These are phyloP conservation scores for Cordyceps cateniannulata DNA, from an alignment of 2,329 filamentous ascomycete genomes.

Conservation along the genomic window DNA sequence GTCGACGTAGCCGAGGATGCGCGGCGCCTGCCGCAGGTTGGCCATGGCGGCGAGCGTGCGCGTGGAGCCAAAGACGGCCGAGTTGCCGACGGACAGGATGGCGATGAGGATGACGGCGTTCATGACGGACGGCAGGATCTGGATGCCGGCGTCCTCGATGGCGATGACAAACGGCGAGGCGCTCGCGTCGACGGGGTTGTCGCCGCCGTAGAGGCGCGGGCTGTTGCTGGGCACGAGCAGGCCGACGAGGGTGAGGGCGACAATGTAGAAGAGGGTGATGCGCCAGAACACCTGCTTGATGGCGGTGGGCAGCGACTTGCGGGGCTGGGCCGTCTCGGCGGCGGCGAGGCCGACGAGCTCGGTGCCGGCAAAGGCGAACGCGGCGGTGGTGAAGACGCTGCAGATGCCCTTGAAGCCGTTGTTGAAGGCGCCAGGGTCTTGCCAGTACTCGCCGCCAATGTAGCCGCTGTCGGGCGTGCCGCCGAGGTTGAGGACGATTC, in stretches of 20 bases:
- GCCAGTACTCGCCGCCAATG: constrained; percentile 68
- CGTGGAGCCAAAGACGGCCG: constrained; percentile 75
- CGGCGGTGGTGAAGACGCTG: constrained; percentile 61
- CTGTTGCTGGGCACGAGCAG: constrained; percentile 61
- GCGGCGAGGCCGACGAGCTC: constrained; percentile 64
- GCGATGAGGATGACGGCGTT: constrained; percentile 81
- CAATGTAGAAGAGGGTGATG: constrained; percentile 75
- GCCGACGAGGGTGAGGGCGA: constrained; percentile 68
- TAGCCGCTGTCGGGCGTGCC: constrained; percentile 62
- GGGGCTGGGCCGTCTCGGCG: constrained; percentile 62
- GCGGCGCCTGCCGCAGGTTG: constrained; percentile 71
- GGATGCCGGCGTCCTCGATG: constrained; percentile 70
- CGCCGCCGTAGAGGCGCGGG: constrained; percentile 26
- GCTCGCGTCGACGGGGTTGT: constrained; percentile 40
- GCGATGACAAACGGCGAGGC: constrained; percentile 83
- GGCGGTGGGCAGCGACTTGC: constrained; percentile 68
- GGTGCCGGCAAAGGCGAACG: constrained; percentile 62
- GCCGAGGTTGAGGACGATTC: constrained; percentile 70
- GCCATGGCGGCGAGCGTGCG: constrained; percentile 77
- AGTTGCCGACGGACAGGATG: constrained; percentile 80
- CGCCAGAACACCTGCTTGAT: constrained; percentile 87
- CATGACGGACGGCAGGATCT: constrained; percentile 71
- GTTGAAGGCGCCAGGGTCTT: constrained; percentile 68
- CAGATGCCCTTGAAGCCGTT: constrained; percentile 70
- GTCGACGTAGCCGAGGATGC: constrained; percentile 66